Evolutionary conservation across 345 rosid genomes (phyloP).

Genomic region (Nephelium lappaceum): DNA sequence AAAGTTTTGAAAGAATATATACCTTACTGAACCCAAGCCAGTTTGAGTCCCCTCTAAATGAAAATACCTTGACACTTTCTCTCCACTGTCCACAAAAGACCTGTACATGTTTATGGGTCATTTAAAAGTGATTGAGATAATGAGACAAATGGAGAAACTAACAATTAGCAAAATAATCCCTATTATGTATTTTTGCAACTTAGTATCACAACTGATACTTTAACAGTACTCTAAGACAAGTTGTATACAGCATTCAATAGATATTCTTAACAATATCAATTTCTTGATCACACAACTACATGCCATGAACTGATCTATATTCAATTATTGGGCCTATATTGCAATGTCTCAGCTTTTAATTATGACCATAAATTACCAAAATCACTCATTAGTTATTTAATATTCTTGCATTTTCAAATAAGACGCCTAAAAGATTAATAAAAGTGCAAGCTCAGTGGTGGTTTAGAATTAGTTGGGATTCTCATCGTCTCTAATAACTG

Average conservation of each 20-base stretch:
- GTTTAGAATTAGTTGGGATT: neutral
- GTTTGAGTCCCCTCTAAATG: slow-evolving; percentile 74
- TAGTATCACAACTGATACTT: neutral
- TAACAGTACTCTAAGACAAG: neutral
- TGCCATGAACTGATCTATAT: neutral
- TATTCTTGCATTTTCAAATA: neutral
- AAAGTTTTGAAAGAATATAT: slow-evolving; percentile 15
- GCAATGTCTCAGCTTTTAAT: neutral
- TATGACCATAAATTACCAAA: neutral
- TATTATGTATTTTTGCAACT: neutral
- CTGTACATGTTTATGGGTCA: slow-evolving; percentile 34
- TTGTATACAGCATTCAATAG: neutral
- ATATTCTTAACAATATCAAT: neutral
- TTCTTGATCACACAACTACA: neutral
- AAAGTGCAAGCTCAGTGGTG: neutral
- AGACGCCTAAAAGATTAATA: neutral
- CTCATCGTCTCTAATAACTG: neutral
- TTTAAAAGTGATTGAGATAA: neutral
- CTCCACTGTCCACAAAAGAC: slow-evolving; percentile 64
- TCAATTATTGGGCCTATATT: neutral
- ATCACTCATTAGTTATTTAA: neutral
- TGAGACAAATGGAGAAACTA: neutral
- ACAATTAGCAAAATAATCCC: neutral
- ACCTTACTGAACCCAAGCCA: slow-evolving; percentile 81
- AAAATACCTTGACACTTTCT: slow-evolving; percentile 42